Conservation (phyloP, 768 basidiomycete species). For the Leccinum boreale region DNA sequence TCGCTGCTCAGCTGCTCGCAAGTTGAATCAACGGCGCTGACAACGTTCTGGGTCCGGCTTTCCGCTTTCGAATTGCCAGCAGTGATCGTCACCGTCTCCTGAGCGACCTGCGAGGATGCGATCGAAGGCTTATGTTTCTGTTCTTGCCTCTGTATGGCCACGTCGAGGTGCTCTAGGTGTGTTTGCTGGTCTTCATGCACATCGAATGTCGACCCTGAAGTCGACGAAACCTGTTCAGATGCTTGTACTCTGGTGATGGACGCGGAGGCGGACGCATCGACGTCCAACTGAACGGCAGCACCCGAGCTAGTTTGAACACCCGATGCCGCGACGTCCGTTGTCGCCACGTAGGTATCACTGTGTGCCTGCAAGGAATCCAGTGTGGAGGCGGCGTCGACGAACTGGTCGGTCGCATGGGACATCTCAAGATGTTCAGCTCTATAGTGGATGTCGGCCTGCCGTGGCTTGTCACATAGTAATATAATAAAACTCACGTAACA, state of each 20-base stretch:
- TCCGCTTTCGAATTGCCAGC: not conserved
- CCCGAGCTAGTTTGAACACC: not conserved
- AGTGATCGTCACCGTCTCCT: not conserved
- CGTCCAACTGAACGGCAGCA: not conserved
- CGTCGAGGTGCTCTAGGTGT: not conserved
- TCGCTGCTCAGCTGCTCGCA: not conserved
- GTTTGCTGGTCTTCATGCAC: not conserved
- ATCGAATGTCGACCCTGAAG: not conserved
- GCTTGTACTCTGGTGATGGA: not conserved
- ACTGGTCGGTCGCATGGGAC: not conserved
- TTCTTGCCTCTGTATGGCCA: not conserved
- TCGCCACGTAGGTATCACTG: not conserved
- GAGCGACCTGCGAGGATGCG: not conserved
- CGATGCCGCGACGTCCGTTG: not conserved
- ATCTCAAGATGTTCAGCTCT: not conserved
- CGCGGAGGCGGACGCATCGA: not conserved
- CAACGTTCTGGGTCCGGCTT: not conserved
- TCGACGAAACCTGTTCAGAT: not conserved
- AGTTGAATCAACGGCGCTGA: not conserved
- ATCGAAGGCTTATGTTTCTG: not conserved
- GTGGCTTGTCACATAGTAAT: not conserved
- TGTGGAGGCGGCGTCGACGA: not conserved
- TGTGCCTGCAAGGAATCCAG: not conserved
- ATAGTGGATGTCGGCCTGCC: not conserved
- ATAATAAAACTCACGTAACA: not conserved